Evolutionary conservation across 345 rosid genomes (phyloP), one percentile per base, ranked within the genome.

Genomic region (Hibiscus mutabilis): DNA sequence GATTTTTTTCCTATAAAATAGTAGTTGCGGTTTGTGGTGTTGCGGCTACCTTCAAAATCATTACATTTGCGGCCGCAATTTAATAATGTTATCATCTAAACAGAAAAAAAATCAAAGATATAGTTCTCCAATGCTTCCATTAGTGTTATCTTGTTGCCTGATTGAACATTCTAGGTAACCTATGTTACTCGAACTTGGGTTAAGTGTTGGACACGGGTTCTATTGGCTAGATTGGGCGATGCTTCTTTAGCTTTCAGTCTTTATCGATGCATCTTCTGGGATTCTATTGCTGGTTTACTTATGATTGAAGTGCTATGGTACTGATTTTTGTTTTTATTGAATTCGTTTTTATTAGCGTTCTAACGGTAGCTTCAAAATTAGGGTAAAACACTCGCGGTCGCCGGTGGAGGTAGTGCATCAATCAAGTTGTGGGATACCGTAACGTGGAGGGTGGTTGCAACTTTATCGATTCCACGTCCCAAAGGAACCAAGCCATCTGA

Each of bases 341-440:
- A 13, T 42, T 49, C 52, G 19, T 24, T 37, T 69, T 7, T 22
- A 46, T 71, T 3, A 27, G 19, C 15, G 55, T 21, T 60, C 79
- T 80, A 58, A 83, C 25, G 0, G 16, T 74, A 19, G 16, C 67
- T 60, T 72, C 24, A 19, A 70, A 46, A 55, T 64, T 79, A 92
- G 99, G 99, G 99, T 73, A 89, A 86, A 40, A 84, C 86, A 67
- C 92, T 95, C 70, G 99, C 99, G 44, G 99, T 95, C 69, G 99
- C 98, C 13, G 96, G 98, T 47, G 98, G 98, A 14, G 96, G 99
- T 67, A 90, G 99, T 72, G 98, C 98, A 37, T 88, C 98, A 0
- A 83, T 92, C 79, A 89, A 90, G 86, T 89, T 92, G 33, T 95
- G 98, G 99, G 96, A 95, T 82, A 92, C 98, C 22, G 88, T 90